Evolutionary conservation across 345 rosid genomes (phyloP).

Genomic region (Salix dunnii): DNA sequence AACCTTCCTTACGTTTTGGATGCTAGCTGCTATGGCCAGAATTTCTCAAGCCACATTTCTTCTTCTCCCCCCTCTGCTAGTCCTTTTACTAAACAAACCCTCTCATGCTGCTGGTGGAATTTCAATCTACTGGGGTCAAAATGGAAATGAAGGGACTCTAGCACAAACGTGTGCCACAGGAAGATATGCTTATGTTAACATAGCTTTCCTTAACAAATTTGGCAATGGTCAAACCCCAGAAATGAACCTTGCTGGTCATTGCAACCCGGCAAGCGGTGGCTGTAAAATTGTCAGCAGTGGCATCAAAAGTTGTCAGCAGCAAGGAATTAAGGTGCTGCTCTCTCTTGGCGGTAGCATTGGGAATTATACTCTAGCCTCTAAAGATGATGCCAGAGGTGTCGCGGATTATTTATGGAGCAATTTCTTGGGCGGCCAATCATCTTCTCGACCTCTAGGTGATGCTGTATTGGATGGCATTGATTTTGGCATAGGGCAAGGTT

Average conservation of each 20-base stretch:
- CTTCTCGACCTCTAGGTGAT: constrained; percentile 24
- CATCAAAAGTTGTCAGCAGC: constrained; percentile 24
- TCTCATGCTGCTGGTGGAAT: constrained; percentile 25
- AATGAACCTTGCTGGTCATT: constrained; percentile 33
- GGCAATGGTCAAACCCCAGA: constrained; percentile 26
- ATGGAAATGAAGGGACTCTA: constrained; percentile 35
- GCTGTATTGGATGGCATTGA: constrained; percentile 29
- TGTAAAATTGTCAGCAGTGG: constrained; percentile 13
- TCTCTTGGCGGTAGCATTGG: constrained; percentile 33
- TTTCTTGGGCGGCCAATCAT: constrained; percentile 28
- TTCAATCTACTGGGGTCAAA: constrained; percentile 37
- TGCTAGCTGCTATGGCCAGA: constrained; percentile 9
- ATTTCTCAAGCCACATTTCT: constrained; percentile 1
- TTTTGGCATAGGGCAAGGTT: constrained; percentile 27
- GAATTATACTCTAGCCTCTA: constrained; percentile 22
- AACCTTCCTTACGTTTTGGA: neutral
- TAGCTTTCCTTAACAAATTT: constrained; percentile 35
- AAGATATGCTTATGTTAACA: constrained; percentile 20
- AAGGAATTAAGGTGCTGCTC: constrained; percentile 30
- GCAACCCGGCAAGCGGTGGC: constrained; percentile 21
- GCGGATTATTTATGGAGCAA: constrained; percentile 27
- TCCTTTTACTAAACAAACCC: neutral
- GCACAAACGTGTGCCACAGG: constrained; percentile 26
- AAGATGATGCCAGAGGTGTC: constrained; percentile 19
- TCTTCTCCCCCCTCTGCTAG: constrained; percentile 9